Conservation (phyloP, 2,329 filamentous ascomycete species). For the Sclerotinia sclerotiorum region DNA sequence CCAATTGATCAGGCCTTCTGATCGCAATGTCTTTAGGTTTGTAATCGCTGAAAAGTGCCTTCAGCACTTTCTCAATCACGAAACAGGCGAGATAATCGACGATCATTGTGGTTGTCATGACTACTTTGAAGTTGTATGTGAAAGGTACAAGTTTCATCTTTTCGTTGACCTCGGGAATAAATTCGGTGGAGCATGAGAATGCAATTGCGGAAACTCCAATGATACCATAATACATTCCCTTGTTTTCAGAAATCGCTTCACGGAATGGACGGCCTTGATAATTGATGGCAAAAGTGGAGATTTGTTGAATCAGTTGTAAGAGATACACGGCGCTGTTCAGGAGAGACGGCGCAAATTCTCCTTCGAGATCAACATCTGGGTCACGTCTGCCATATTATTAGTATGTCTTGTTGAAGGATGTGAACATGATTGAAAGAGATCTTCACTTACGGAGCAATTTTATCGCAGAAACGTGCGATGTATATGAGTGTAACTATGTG, state of each 20-base stretch:
- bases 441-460: conserved; percentile 72
- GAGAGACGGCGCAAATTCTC: conserved; percentile 88
- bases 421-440: neutral
- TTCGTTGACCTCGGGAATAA: conserved; percentile 92
- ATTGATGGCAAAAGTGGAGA: conserved; percentile 98
- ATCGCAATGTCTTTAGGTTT: conserved; percentile 90
- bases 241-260: conserved; percentile 87
- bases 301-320: conserved; percentile 96
- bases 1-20: conserved; percentile 81
- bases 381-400: conserved; percentile 47
- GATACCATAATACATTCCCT: conserved; percentile 97
- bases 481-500: conserved; percentile 95
- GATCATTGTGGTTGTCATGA: conserved; percentile 81
- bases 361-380: conserved; percentile 80
- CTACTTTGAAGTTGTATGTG: conserved; percentile 80
- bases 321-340: conserved; percentile 97
- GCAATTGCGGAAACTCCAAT: conserved; percentile 85
- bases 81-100: conserved; percentile 86
- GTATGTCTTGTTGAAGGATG: neutral
- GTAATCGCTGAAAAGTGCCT: conserved; percentile 85
- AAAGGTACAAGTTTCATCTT: conserved; percentile 92
- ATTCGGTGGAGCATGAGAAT: conserved; percentile 92
- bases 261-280: conserved; percentile 98
- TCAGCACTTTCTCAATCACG: conserved; percentile 82
- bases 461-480: conserved; percentile 84